Conservation (phyloP, 495 filamentous ascomycete species). For the Aspergillus olivimuriae region DNA sequence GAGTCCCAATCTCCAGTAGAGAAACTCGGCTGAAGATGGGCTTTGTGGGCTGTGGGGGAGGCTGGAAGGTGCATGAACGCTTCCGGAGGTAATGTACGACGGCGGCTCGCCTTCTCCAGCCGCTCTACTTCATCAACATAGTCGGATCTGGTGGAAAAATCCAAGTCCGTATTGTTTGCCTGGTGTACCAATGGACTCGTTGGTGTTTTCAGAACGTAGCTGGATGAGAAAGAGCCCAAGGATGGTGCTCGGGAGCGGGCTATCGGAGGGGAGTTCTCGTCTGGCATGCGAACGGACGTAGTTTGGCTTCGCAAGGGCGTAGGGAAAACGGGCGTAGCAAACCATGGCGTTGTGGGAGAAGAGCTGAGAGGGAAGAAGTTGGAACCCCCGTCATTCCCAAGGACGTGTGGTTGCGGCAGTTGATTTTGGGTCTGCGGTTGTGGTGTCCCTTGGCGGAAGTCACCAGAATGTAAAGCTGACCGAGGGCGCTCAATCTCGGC, state of each 20-base stretch:
- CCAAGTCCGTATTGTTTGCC: slow-evolving; percentile 79
- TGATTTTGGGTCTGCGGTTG: slow-evolving; percentile 20
- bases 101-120: slow-evolving; percentile 44
- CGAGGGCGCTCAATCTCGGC: slow-evolving; percentile 71
- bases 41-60: slow-evolving; percentile 20
- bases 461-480: slow-evolving; percentile 83
- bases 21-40: slow-evolving; percentile 13
- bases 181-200: slow-evolving; percentile 91
- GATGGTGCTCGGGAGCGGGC: slow-evolving; percentile 51
- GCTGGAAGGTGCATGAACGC: slow-evolving; percentile 40
- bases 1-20: slow-evolving; percentile 39
- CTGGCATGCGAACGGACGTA: slow-evolving; percentile 11
- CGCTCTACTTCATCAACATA: slow-evolving; percentile 24
- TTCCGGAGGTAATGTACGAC: slow-evolving; percentile 57
- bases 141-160: slow-evolving; percentile 46
- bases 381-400: slow-evolving; percentile 10
- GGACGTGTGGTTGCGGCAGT: slow-evolving; percentile 17
- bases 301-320: slow-evolving; percentile 8
- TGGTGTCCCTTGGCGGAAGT: slow-evolving; percentile 64
- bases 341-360: slow-evolving; percentile 48
- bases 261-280: slow-evolving; percentile 13
- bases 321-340: slow-evolving; percentile 24
- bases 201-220: slow-evolving; percentile 77
- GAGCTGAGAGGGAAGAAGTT: slow-evolving; percentile 26
- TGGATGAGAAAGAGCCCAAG: slow-evolving; percentile 70